These are phyloP conservation scores for Euclidium syriacum DNA, from an alignment of 345 rosid species.

Conservation along the genomic window DNA sequence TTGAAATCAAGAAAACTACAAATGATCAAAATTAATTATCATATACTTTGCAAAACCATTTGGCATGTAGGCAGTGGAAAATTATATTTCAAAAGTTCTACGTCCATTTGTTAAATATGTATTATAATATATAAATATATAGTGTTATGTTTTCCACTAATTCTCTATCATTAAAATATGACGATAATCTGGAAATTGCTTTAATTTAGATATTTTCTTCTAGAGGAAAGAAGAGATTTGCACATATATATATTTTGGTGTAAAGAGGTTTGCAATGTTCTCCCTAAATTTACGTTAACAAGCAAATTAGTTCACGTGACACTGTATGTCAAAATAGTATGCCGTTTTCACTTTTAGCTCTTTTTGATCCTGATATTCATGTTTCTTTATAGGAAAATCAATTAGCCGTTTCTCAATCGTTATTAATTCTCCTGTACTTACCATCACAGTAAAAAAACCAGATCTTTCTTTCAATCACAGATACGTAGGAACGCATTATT, in stretches of 20 bases:
- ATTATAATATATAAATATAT: neutral
- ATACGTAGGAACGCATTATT: neutral
- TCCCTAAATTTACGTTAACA: conserved; percentile 15
- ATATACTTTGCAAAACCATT: neutral
- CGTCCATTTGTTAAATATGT: neutral
- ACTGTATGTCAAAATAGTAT: conserved; percentile 9
- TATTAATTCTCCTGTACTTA: neutral
- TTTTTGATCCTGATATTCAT: conserved; percentile 23
- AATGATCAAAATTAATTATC: neutral
- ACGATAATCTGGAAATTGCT: neutral
- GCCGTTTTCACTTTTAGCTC: conserved; percentile 27
- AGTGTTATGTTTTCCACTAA: neutral
- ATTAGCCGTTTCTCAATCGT: conserved; percentile 26
- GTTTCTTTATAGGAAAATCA: conserved; percentile 7
- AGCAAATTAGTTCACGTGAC: conserved; percentile 30
- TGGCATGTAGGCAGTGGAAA: neutral
- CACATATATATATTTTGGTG: too few relatives aligned
- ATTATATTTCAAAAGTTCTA: neutral
- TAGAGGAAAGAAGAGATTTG: too few relatives aligned
- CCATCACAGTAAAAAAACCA: neutral
- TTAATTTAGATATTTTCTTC: neutral
- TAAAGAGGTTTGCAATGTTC: conserved; percentile 13
- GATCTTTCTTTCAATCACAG: neutral
- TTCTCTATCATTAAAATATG: neutral
- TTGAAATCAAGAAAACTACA: neutral